Base-by-base conservation (phyloP, 208 protist genomes). In the Trypanosoma melophagium region DNA sequence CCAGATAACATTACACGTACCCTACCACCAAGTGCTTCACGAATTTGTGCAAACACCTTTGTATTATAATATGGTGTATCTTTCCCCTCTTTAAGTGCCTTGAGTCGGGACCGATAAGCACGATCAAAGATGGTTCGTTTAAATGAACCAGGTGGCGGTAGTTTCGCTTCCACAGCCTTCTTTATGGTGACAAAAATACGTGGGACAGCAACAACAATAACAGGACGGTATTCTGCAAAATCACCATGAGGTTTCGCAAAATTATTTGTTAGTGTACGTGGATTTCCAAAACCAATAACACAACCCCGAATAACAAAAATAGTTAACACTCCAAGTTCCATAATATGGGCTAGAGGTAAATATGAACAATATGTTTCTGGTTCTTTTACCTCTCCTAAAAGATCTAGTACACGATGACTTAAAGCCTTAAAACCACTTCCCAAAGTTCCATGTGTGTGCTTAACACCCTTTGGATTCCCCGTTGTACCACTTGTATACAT, bases 401-500 rank as follows among this genome's bases (percentile, higher is more conserved):
- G 0, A 22, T 86, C 79, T 19, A 68, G 47, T 10, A 95, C 62
- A 45, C 82, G 77, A 41, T 87, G 54, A 21, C 51, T 50, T 50
- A 85, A 74, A 19, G 80, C 83, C 69, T 66, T 66, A n/a, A 88
- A 71, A 21, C 81, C 83, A 40, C 64, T 69, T 66, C 80, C 76
- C n/a, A 96, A 64, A 52, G 79, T 89, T 40, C 79, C 87, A 66
- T 97, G 86, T 12, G 76, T 89, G 77, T 95, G 81, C 54, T 90
- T 79, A 21, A 95, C 90, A 42, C 90, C 93, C 73, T 96, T 97
- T 38, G 93, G 93, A 61, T 87, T 89, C 45, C 90, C 89, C 1
- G 90, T 97, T 12, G 93, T 94, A 54, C 93, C 93, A 62, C 86
- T 93, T 25, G 93, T 97, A 74, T 97, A 97, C 93, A 94, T 95